phyloP scores from a whole-genome alignment of 139 green algal species.

The Chlamydomonas urium region DNA sequence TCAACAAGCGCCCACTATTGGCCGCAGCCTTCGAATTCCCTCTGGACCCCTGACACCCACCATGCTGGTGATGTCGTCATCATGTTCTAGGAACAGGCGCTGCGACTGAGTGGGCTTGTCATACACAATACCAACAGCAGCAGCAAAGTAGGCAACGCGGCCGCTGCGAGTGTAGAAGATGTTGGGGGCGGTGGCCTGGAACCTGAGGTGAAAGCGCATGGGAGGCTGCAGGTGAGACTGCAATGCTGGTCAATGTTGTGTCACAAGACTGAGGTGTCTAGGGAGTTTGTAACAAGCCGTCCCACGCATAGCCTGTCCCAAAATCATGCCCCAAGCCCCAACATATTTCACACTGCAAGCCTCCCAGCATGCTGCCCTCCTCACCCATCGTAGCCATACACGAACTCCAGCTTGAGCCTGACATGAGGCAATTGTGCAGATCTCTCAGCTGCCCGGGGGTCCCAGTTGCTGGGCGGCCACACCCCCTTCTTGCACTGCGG shows the following conservation, averaged over 20 bases:
- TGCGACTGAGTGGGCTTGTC: conserved; percentile 30
- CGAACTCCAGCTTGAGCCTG: conserved; percentile 56
- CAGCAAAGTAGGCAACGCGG: conserved; percentile 53
- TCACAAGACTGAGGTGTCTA: no score
- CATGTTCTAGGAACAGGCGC: conserved; percentile 62
- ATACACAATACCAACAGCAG: conserved; percentile 65
- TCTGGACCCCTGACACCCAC: no score
- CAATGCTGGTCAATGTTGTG: no score
- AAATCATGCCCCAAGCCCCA: no score
- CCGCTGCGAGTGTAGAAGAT: conserved; percentile 45
- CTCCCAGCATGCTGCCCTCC: no score
- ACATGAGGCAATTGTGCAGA: conserved; percentile 38
- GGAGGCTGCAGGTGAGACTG: no score
- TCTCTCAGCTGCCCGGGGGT: conserved; percentile 41
- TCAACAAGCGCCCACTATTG: no score
- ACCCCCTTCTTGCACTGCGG: conserved; percentile 58
- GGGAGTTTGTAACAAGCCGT: no score
- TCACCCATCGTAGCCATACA: conserved; percentile 60
- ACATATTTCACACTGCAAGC: no score
- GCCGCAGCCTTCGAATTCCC: no score
- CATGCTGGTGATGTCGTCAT: conserved; percentile 68
- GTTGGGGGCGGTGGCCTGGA: conserved; percentile 48
- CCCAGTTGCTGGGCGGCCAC: conserved; percentile 58
- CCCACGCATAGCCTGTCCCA: no score
- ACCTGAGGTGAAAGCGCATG: conserved; percentile 19